Evolutionary conservation across 2,329 filamentous ascomycete genomes (phyloP).

Genomic region (Volutella citrinella): DNA sequence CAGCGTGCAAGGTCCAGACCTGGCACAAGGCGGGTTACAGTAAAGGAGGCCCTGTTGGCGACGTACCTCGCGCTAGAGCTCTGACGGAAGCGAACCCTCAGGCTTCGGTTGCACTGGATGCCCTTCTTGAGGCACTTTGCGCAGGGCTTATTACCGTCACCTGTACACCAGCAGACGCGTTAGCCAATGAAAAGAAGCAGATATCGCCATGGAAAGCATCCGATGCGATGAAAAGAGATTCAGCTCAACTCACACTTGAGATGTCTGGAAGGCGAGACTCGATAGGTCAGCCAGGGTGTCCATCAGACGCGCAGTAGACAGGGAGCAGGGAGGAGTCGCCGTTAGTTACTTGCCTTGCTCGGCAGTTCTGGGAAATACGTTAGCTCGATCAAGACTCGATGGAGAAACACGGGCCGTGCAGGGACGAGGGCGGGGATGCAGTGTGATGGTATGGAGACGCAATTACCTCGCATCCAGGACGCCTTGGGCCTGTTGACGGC

Average conservation of each 20-base stretch:
- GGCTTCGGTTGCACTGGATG: conserved; percentile 13
- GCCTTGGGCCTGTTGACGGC: conserved; percentile 14
- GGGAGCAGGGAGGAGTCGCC: background rate
- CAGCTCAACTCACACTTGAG: conserved; percentile 14
- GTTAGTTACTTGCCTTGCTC: conserved; percentile 16
- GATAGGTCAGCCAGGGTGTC: conserved; percentile 6
- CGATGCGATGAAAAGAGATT: too few relatives aligned
- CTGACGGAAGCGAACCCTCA: conserved; percentile 15
- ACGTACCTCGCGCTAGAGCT: conserved; percentile 12
- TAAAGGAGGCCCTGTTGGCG: background rate
- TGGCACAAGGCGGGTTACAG: background rate
- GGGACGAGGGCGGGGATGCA: background rate
- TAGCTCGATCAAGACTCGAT: too few relatives aligned
- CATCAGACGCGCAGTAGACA: background rate
- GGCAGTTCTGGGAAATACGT: conserved; percentile 13
- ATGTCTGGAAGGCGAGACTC: conserved; percentile 6
- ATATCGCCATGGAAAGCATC: background rate
- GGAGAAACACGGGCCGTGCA: background rate
- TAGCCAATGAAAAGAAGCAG: conserved; percentile 2
- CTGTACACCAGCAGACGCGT: conserved; percentile 5
- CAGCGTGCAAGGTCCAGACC: too few relatives aligned
- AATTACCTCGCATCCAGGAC: conserved; percentile 15
- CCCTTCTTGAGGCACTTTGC: conserved; percentile 15
- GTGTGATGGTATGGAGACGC: background rate
- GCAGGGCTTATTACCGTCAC: conserved; percentile 16